Evolutionary conservation across 768 basidiomycete species (phyloP).

Genomic region (Mrakia gelida): DNA sequence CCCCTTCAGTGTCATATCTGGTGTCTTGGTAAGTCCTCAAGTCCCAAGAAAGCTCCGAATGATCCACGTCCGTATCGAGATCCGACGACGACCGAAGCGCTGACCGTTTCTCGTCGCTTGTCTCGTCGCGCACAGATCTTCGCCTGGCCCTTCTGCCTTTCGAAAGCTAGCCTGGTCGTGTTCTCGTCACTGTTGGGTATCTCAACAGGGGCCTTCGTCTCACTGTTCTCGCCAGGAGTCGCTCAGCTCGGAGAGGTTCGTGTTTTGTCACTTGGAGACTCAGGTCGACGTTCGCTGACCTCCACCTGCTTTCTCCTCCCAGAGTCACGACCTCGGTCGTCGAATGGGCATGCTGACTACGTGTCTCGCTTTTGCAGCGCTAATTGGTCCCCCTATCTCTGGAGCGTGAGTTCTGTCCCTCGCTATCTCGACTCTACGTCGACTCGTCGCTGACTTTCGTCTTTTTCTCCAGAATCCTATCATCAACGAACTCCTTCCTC

Average conservation of each 20-base stretch:
- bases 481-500: conserved; percentile 3
- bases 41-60: no score
- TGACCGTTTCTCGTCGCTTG: not conserved
- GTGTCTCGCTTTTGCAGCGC: conserved; percentile 14
- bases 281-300: not conserved
- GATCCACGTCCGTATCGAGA: no score
- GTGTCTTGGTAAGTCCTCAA: conserved; percentile 15
- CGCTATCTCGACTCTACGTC: not conserved
- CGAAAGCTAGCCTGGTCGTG: conserved; percentile 10
- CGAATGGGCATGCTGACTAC: conserved; percentile 30
- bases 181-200: conserved; percentile 23
- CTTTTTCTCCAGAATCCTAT: conserved; percentile 21
- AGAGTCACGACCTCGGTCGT: conserved; percentile 27
- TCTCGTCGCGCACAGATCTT: conserved; percentile 21
- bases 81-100: not conserved
- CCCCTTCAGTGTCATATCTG: conserved; percentile 7
- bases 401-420: conserved; percentile 26
- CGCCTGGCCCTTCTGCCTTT: conserved; percentile 23
- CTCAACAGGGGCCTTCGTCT: conserved; percentile 26
- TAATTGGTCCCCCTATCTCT: conserved; percentile 26
- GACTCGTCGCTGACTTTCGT: not conserved
- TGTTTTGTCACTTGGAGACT: not conserved
- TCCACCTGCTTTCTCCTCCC: not conserved
- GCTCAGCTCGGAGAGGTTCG: conserved; percentile 31
- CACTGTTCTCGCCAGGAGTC: conserved; percentile 27